Evolutionary conservation across 2,329 filamentous ascomycete genomes (phyloP), one percentile per base, ranked within the genome.

Genomic region (Parastagonospora avenae): DNA sequence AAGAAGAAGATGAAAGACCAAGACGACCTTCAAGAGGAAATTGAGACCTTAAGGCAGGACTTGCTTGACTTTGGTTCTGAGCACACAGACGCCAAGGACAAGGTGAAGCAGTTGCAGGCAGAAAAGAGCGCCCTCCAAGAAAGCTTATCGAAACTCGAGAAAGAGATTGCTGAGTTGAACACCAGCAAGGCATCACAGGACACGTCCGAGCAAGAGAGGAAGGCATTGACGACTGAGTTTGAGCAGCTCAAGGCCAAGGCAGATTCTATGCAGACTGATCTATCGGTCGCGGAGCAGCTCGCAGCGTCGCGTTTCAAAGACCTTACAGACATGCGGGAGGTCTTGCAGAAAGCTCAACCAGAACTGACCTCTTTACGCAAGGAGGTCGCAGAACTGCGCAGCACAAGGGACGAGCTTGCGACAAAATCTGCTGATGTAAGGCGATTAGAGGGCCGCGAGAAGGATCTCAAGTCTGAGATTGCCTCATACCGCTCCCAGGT

Each of bases 231-330:
- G 45, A 75, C 75, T 2, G 87, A 92, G 48, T 85, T 90, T 52
- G 82, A 92, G 36, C 85, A 86, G 36, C 79, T 95, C 31, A 91
- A 89, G 72, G 75, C 80, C 15, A 91, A 88, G 71, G 84, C 87
- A 0, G 79, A 84, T 2, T 82, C 83, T 0, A 74, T 97, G 14
- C 87, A 96, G 66, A 90, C 88, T 0, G 93, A 99, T 67, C 81
- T 97, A 2, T 88, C 86, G 2, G 92, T 92, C 2, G 89, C 92
- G 0, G 87, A 97, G 70, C 86, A 95, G 73, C 82, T 97, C 10
- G 91, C 94, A 0, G 88, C 95, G 54, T 88, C 85, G 12, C 83
- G 94, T 28, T 97, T 92, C 78, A 96, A 92, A 72, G 92, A 97
- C 52, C 78, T 97, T 1, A 87, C 87, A 0, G 90, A 96, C 27